phyloP scores from a whole-genome alignment of 2,329 filamentous ascomycete species.

The Sclerotiophoma versabilis region DNA sequence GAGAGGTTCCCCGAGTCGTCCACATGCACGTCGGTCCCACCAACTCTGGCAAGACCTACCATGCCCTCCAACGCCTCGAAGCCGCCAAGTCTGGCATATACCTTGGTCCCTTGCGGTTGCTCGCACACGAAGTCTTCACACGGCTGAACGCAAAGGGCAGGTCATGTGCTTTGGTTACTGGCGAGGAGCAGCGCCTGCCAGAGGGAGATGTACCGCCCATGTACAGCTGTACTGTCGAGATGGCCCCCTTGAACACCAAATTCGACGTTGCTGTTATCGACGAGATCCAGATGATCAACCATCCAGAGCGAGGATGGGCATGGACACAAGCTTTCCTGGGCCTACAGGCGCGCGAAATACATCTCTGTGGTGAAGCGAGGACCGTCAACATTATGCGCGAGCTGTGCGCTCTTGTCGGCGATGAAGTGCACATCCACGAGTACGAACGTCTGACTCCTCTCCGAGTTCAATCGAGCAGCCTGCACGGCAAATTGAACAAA shows the following conservation, averaged over 20 bases:
- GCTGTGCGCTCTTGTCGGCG: constrained; percentile 79
- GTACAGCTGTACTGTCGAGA: constrained; percentile 92
- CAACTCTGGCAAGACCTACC: constrained; percentile 98
- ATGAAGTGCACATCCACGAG: constrained; percentile 79
- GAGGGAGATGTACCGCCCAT: constrained; percentile 60
- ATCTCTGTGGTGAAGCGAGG: constrained; percentile 90
- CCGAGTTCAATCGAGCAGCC: constrained; percentile 67
- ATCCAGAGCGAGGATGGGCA: constrained; percentile 81
- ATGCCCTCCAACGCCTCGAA: constrained; percentile 85
- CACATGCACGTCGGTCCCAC: constrained; percentile 96
- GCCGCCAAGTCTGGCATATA: constrained; percentile 80
- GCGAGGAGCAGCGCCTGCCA: constrained; percentile 82
- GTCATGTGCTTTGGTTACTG: constrained; percentile 82
- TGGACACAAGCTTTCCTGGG: constrained; percentile 94
- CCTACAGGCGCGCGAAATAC: constrained; percentile 84
- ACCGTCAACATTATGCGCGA: constrained; percentile 79
- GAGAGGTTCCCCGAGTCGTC: constrained; percentile 79
- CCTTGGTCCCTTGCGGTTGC: constrained; percentile 83
- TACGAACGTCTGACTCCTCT: constrained; percentile 87
- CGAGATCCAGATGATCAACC: constrained; percentile 97
- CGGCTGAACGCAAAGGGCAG: constrained; percentile 80
- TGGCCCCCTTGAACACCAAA: constrained; percentile 69
- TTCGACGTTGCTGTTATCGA: constrained; percentile 94
- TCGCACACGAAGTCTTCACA: constrained; percentile 95
- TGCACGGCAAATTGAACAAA: constrained; percentile 70